A percentile compares a stretch with the other conserved stretches of the same genome.
phyloP scores from a whole-genome alignment of 2,329 filamentous ascomycete species.

The Trichoderma atrobrunneum region DNA sequence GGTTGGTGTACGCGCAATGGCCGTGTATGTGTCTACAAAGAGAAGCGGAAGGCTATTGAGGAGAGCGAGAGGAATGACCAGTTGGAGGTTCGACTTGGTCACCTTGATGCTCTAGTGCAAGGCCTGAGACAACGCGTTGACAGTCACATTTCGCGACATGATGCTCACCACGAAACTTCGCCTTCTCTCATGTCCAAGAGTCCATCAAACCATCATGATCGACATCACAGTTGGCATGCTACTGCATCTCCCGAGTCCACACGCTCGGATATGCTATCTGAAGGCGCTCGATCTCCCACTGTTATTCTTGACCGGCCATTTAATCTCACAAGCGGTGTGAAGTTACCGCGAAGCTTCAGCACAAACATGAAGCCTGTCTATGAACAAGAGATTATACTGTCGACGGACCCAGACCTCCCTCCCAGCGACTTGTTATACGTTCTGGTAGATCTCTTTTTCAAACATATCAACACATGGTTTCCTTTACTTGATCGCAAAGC shows the following conservation, averaged over 20 bases:
- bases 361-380: neutral
- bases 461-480: neutral
- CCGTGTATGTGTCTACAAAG: neutral
- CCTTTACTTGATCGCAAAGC: neutral
- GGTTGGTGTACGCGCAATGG: neutral
- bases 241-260: neutral
- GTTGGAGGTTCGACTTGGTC: neutral
- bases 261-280: neutral
- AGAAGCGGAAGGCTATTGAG: neutral
- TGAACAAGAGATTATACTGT: neutral
- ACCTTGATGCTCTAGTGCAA: neutral
- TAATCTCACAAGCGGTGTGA: neutral
- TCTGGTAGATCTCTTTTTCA: neutral
- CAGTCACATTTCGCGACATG: neutral
- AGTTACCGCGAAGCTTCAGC: neutral
- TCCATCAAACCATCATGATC: neutral
- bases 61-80: neutral
- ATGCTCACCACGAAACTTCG: neutral
- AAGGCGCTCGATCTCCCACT: neutral
- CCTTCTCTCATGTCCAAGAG: neutral
- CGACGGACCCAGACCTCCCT: neutral
- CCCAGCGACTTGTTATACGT: neutral
- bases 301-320: neutral
- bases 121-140: neutral
- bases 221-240: neutral